Evolutionary conservation across 2,329 filamentous ascomycete species (phyloP).

Genomic region (Juglanconis oblonga): DNA sequence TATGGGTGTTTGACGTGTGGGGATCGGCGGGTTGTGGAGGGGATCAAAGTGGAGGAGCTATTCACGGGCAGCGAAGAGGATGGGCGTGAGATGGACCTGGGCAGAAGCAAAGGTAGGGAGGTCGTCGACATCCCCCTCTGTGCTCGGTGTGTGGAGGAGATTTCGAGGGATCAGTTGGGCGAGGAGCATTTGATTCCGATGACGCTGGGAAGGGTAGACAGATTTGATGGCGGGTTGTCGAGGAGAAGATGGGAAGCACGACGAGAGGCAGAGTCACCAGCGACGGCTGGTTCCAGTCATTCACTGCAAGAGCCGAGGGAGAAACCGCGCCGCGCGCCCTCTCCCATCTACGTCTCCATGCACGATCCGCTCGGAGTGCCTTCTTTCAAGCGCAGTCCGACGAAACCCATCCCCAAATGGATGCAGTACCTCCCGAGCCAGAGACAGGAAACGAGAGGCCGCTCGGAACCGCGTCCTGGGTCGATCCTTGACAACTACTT

Average conservation of each 20-base stretch:
- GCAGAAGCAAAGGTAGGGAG: slow-evolving; percentile 33
- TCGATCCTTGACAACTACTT: slow-evolving; percentile 16
- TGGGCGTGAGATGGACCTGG: slow-evolving; percentile 1
- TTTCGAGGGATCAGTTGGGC: slow-evolving; percentile 33
- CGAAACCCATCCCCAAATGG: slow-evolving; percentile 50
- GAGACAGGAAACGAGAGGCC: not conserved
- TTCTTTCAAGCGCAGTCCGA: slow-evolving; percentile 44
- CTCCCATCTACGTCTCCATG: slow-evolving; percentile 48
- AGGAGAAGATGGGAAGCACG: slow-evolving; percentile 40
- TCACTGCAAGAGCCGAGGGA: not conserved
- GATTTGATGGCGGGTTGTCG: slow-evolving; percentile 44
- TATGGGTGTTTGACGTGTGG: slow-evolving; percentile 56
- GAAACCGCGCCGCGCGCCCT: slow-evolving; percentile 2
- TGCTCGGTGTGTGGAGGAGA: slow-evolving; percentile 40
- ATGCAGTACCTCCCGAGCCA: slow-evolving; percentile 35
- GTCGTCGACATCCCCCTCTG: slow-evolving; percentile 48
- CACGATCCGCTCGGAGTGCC: slow-evolving; percentile 44
- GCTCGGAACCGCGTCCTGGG: not conserved
- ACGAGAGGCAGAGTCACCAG: too few relatives aligned
- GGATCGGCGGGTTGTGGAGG: slow-evolving; percentile 34
- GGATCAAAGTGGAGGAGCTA: slow-evolving; percentile 33
- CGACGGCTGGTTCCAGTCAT: not conserved
- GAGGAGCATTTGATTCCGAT: slow-evolving; percentile 34
- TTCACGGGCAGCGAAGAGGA: slow-evolving; percentile 21
- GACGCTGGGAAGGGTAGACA: slow-evolving; percentile 42